Evolutionary conservation across 2,329 filamentous ascomycete genomes (phyloP), one percentile per base, ranked within the genome.

Genomic region (Monilinia polystroma): DNA sequence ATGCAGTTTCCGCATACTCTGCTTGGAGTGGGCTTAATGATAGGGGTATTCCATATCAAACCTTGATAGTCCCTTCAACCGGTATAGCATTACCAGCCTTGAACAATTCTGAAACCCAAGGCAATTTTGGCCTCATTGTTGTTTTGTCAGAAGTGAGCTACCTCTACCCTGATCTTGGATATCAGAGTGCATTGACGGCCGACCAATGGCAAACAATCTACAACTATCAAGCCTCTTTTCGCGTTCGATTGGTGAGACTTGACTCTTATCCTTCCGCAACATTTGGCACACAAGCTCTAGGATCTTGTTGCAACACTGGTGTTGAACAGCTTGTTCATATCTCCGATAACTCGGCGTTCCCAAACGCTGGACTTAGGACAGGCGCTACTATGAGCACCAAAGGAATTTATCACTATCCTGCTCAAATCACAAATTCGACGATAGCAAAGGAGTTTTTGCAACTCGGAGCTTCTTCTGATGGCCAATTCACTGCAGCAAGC

Each of bases 31-130:
- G 85, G 29, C 79, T 88, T 6, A 82, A 84, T 70, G 85, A 80
- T 67, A 87, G 87, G 71, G 85, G 85, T 52, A 87, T 88, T 68
- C 84, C 85, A 1, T 87, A 81, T 72, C 78, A 86, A 70, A 79
- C 81, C 4, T 71, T 87, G 12, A 71, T 82, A 23, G 84, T 88
- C 32, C 84, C 84, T 5, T 78, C 83, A 70, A 72, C 72, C 8
- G 86, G 85, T 20, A 76, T 79, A 14, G 69, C 77, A 23, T 79
- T 88, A 43, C 85, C 85, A 0, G 68, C 76, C 0, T 78, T 88
- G 51, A 86, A 83, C 71, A 77, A 79, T 18, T 65, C 66, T 14
- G 77, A 76, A 4, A 79, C 76, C 2, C 74, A 78, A 59, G 85
- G 85, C 68, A 86, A 85, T 74, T 88, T 82, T 72, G 85, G 84